Evolutionary conservation across 164 flowering plant genomes (phyloP), one percentile per base, ranked within the genome.

Genomic region (Macadamia integrifolia): DNA sequence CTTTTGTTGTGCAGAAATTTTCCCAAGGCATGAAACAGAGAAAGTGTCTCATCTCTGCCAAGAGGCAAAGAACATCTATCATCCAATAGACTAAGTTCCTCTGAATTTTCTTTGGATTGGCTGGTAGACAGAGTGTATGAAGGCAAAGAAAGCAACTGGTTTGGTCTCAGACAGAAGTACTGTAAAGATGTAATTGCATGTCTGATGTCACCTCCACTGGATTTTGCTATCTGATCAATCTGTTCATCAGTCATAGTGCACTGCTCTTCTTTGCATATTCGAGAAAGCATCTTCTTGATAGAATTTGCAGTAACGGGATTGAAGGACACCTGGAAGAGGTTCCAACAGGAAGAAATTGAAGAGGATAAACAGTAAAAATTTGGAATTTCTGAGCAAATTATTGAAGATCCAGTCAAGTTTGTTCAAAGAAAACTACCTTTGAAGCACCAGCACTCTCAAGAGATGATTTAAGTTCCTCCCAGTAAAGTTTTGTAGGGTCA

Each of bases 1-100:
- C 99, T 87, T 78, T 94, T 94, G 84, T 89, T 92, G 83, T 94
- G 99, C 65, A 94, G 79, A 80, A 94, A 94, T 74, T 94, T 94
- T 63, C 99, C 99, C 75, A 94, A 78, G 64, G 96, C 99, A 83
- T 94, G 99, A 81, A 94, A 92, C 35, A 94, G 76, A 46, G 97
- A 81, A 57, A 94, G 85, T 58, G 93, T 89, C 65, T 88, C 94
- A 80, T 94, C 98, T 83, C 89, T 85, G 66, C 97, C 97, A 75
- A 87, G 83, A 30, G 82, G 72, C 50, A 80, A 74, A 52, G 82
- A 62, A 68, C 65, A 66, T 61, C 66, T 80, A 69, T 61, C 73
- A 66, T 78, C 69, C 68, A 67, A 42, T 52, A 50, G 57, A 71
- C 67, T 60, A 10, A 46, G 23, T 60, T 69, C 62, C 57, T 70